Evolutionary conservation across 2,329 filamentous ascomycete genomes (phyloP).

Genomic region (Claviceps maximensis): DNA sequence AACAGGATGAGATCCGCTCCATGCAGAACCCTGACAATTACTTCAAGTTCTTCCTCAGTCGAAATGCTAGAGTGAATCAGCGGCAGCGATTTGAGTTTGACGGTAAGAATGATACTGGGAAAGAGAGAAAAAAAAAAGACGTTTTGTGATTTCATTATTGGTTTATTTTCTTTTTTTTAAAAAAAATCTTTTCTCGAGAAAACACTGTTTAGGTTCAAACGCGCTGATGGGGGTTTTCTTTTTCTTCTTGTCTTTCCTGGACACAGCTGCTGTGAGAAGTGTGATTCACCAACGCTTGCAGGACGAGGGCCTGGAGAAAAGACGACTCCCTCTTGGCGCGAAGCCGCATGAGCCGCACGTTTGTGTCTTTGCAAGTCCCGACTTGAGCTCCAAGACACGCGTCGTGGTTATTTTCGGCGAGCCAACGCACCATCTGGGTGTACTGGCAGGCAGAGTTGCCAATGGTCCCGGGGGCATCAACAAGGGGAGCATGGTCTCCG

Average conservation of each 20-base stretch:
- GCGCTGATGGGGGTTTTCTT: too few relatives aligned
- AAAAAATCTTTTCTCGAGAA: too few relatives aligned
- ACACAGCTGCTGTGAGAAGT: conserved; percentile 47
- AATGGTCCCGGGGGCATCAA: conserved; percentile 52
- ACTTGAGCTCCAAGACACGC: conserved; percentile 16
- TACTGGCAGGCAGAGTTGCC: conserved; percentile 57
- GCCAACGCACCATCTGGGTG: conserved; percentile 54
- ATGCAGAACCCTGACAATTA: conserved; percentile 53
- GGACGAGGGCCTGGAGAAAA: conserved; percentile 42
- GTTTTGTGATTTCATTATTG: too few relatives aligned
- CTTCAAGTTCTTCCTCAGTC: conserved; percentile 62
- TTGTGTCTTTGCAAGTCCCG: conserved; percentile 42
- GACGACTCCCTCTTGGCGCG: conserved; percentile 47
- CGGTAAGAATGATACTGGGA: conserved; percentile 36
- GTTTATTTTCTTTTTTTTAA: background rate
- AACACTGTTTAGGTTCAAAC: too few relatives aligned
- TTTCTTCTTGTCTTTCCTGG: too few relatives aligned
- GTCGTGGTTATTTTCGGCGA: conserved; percentile 67
- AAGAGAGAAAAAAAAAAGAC: too few relatives aligned
- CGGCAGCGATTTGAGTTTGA: conserved; percentile 64
- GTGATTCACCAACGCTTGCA: conserved; percentile 51
- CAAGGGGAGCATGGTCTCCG: conserved; percentile 54
- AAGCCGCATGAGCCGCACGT: conserved; percentile 41
- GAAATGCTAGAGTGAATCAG: conserved; percentile 65
- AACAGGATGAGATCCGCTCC: conserved; percentile 59